Percentiles rank a stretch among this genome's conserved stretches.
phyloP scores from a whole-genome alignment of 2,329 filamentous ascomycete species.

The Talaromyces funiculosus region DNA sequence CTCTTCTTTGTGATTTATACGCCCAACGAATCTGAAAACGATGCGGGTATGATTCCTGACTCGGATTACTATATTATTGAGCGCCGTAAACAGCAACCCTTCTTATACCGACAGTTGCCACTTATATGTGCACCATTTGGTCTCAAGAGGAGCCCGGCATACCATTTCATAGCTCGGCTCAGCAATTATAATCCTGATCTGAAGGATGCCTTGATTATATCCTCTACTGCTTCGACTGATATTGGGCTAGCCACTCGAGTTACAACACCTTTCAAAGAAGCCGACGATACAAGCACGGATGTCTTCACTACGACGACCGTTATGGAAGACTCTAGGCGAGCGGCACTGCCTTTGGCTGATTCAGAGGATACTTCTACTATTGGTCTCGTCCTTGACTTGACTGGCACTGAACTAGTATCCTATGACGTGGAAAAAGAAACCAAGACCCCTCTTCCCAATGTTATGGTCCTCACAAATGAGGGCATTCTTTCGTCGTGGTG shows the following conservation, averaged over 20 bases:
- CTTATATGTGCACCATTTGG: conserved; percentile 71
- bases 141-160: conserved; percentile 59
- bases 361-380: conserved; percentile 69
- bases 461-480: conserved; percentile 83
- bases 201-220: conserved; percentile 73
- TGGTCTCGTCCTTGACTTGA: conserved; percentile 78
- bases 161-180: conserved; percentile 72
- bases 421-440: conserved; percentile 45
- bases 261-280: conserved; percentile 58
- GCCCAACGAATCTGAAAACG: conserved; percentile 50
- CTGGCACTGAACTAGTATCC: conserved; percentile 66
- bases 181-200: conserved; percentile 75
- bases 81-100: conserved; percentile 56
- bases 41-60: conserved; percentile 48
- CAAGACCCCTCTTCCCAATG: conserved; percentile 70
- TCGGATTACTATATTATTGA: conserved; percentile 77
- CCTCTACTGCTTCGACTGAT: conserved; percentile 73
- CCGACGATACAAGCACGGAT: conserved; percentile 52
- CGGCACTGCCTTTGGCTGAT: conserved; percentile 65
- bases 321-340: conserved; percentile 67
- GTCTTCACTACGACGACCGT: conserved; percentile 70
- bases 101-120: conserved; percentile 66
- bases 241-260: conserved; percentile 73
- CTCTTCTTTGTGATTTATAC: conserved; percentile 78
- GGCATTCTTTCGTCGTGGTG: conserved; percentile 84